Percentiles rank a stretch among this genome's conserved stretches.
These are phyloP conservation scores for Odontarrhena argentea DNA, from an alignment of 345 rosid genomes.

Conservation along the genomic window DNA sequence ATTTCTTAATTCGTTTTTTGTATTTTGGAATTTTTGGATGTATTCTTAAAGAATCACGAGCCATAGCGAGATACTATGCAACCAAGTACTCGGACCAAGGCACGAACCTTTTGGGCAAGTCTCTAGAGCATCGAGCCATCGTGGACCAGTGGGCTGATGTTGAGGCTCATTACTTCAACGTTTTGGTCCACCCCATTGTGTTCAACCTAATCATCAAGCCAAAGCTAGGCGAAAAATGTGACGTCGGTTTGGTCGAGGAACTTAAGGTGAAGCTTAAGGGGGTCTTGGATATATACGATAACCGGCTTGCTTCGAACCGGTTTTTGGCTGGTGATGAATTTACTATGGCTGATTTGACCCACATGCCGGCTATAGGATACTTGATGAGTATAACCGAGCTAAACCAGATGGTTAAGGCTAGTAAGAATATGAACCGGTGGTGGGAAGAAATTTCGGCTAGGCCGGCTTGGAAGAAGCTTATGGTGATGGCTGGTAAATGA, in stretches of 20 bases:
- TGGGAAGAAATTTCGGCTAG: conserved; percentile 72
- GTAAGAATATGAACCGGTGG: conserved; percentile 63
- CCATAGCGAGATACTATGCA: conserved; percentile 79
- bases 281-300: conserved; percentile 70
- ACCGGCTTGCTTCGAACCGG: conserved; percentile 51
- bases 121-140: conserved; percentile 63
- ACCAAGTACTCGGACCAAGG: conserved; percentile 63
- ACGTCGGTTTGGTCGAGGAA: conserved; percentile 47
- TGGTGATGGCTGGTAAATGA: conserved; percentile 43
- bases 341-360: conserved; percentile 76
- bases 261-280: conserved; percentile 56
- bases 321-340: conserved; percentile 77
- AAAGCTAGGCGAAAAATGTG: conserved; percentile 54
- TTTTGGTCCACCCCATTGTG: conserved; percentile 54
- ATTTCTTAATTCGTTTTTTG: no score
- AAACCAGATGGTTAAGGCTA: conserved; percentile 50
- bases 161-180: conserved; percentile 81
- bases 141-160: conserved; percentile 93
- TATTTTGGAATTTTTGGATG: not conserved
- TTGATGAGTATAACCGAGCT: conserved; percentile 50
- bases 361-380: conserved; percentile 60
- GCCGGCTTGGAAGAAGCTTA: conserved; percentile 76
- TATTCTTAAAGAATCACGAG: conserved; percentile 67
- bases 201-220: conserved; percentile 62
- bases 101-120: conserved; percentile 58